These are phyloP conservation scores for Xerocomus amazonicus DNA, from an alignment of 1,284 basidiomycete genomes.

Conservation along the genomic window DNA sequence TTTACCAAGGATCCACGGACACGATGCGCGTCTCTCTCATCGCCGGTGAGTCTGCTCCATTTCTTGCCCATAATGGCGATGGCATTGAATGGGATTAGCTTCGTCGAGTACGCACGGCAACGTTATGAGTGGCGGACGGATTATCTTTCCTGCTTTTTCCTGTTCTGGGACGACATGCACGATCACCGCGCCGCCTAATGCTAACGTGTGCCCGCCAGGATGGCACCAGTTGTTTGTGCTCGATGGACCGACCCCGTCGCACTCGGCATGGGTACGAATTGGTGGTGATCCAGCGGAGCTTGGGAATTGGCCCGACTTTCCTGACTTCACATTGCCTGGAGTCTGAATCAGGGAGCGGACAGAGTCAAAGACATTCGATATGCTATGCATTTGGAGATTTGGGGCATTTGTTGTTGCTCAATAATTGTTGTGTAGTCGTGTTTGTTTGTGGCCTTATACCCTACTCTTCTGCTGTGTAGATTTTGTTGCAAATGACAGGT, in stretches of 20 bases:
- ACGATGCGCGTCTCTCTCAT: slow-evolving; percentile 63
- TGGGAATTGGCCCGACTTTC: slow-evolving; percentile 63
- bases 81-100: slow-evolving; percentile 36
- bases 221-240: slow-evolving; percentile 72
- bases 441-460: no score
- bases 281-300: slow-evolving; percentile 65
- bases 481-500: no score
- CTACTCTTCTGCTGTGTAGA: no score
- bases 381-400: no score
- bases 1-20: slow-evolving; percentile 54
- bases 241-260: slow-evolving; percentile 71
- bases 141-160: slow-evolving; percentile 63
- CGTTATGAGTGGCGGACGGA: slow-evolving; percentile 61
- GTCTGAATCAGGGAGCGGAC: no score
- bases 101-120: slow-evolving; percentile 74
- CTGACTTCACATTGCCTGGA: no score
- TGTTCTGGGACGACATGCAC: slow-evolving; percentile 62
- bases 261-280: slow-evolving; percentile 70
- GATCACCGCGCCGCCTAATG: slow-evolving; percentile 65
- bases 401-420: no score
- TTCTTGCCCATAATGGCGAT: not conserved
- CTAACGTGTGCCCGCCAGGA: slow-evolving; percentile 67
- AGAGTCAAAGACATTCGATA: no score
- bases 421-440: no score
- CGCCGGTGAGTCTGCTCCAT: slow-evolving; percentile 40